Percentiles rank a stretch among this genome's conserved stretches.
These are phyloP conservation scores for Neofusicoccum sp. DNA, from an alignment of 2,329 filamentous ascomycete genomes.

Conservation along the genomic window DNA sequence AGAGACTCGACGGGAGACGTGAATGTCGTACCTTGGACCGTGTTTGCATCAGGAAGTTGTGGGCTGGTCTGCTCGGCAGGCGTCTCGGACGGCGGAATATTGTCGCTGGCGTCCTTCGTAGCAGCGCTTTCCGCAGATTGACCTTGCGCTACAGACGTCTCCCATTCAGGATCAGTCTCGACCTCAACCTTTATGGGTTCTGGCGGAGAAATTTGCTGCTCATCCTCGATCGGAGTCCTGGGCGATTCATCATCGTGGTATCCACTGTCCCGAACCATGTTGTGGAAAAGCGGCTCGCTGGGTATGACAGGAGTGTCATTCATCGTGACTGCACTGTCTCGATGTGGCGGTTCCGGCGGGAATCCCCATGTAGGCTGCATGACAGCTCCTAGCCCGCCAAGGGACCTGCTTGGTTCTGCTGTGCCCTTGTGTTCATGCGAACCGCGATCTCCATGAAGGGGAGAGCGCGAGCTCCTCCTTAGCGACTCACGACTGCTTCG, in stretches of 20 bases:
- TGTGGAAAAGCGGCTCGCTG: slow-evolving; percentile 27
- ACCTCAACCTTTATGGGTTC: slow-evolving; percentile 1
- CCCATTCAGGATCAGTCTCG: slow-evolving; percentile 24
- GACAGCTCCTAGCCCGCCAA: background rate
- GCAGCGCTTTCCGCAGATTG: background rate
- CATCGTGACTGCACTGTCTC: slow-evolving; percentile 45
- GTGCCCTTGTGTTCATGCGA: background rate
- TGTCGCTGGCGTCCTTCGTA: background rate
- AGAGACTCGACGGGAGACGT: slow-evolving; percentile 29
- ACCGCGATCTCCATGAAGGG: background rate
- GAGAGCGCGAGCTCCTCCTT: background rate
- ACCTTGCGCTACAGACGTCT: slow-evolving; percentile 9
- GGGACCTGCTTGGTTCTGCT: background rate
- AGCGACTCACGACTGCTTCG: background rate
- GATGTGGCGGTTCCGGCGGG: slow-evolving; percentile 25
- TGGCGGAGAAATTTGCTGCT: background rate
- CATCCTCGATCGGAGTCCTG: background rate
- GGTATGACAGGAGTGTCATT: slow-evolving; percentile 43
- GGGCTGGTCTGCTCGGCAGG: slow-evolving; percentile 20
- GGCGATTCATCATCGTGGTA: slow-evolving; percentile 34
- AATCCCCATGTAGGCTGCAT: slow-evolving; percentile 36
- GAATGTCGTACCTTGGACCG: slow-evolving; percentile 10
- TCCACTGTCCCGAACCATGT: slow-evolving; percentile 42
- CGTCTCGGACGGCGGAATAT: background rate
- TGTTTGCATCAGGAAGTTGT: slow-evolving; percentile 16